Conservation (phyloP, 352 stramenopile species). For the Phytophthora colocasiae region DNA sequence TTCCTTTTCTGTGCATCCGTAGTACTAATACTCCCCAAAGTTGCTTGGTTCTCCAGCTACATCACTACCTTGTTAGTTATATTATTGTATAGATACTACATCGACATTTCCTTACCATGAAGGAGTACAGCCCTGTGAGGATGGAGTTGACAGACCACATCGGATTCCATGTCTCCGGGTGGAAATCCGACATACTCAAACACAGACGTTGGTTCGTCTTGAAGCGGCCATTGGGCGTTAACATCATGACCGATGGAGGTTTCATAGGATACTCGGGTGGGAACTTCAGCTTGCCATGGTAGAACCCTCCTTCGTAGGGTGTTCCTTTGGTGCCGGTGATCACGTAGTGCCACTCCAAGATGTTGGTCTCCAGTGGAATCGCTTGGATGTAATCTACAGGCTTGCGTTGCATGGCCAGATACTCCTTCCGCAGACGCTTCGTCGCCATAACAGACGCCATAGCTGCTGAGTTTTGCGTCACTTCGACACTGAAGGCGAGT, state of each 20-base stretch:
- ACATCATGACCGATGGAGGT: constrained; percentile 95
- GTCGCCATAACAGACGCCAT: constrained; percentile 89
- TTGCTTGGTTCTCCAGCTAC: constrained; percentile 82
- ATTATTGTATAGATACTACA: constrained; percentile 14
- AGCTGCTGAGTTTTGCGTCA: constrained; percentile 2
- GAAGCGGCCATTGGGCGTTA: constrained; percentile 95
- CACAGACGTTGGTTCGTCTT: constrained; percentile 95
- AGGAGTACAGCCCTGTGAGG: constrained; percentile 95
- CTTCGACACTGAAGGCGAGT: constrained; percentile 8
- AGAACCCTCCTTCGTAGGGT: constrained; percentile 91
- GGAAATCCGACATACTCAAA: constrained; percentile 96
- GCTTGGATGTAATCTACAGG: constrained; percentile 92
- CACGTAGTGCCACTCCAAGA: constrained; percentile 97
- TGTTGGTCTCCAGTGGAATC: constrained; percentile 92
- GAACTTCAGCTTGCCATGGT: constrained; percentile 94
- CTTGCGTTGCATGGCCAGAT: constrained; percentile 90
- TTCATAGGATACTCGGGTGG: constrained; percentile 96
- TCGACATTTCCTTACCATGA: constrained; percentile 77
- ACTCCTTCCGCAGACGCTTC: constrained; percentile 94
- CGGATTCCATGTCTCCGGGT: constrained; percentile 96
- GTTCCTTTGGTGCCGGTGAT: constrained; percentile 77
- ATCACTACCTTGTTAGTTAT: not conserved
- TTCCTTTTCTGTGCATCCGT: constrained; percentile 85
- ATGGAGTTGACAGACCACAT: constrained; percentile 97
- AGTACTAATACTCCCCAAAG: constrained; percentile 90